phyloP scores from a whole-genome alignment of 768 basidiomycete genomes.

The Pleurotus cornucopiae region DNA sequence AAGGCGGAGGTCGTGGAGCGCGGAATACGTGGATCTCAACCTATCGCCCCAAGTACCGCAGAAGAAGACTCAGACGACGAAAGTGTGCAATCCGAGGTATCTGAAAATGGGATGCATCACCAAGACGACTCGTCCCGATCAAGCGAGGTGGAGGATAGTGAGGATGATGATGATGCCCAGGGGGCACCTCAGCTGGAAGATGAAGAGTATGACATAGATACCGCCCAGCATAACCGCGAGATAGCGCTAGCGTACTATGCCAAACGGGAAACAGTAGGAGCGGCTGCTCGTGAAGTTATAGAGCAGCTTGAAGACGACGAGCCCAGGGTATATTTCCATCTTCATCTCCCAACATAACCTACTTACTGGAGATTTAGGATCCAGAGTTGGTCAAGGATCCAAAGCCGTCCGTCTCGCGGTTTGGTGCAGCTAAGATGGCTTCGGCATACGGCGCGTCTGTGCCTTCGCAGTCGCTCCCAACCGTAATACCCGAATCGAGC shows the following conservation, averaged over 20 bases:
- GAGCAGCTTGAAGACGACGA: constrained; percentile 23
- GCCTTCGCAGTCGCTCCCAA: constrained; percentile 36
- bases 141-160: constrained; percentile 7
- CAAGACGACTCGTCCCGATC: constrained; percentile 15
- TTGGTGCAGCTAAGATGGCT: constrained; percentile 56
- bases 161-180: constrained; percentile 25
- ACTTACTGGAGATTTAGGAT: constrained; percentile 24
- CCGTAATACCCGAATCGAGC: constrained; percentile 39
- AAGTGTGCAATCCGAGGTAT: constrained; percentile 35
- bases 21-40: constrained; percentile 18
- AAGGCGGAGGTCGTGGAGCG: constrained; percentile 70
- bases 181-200: constrained; percentile 31
- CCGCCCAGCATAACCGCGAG: constrained; percentile 68
- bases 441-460: constrained; percentile 38
- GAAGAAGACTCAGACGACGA: constrained; percentile 68
- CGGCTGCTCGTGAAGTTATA: constrained; percentile 48
- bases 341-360: constrained; percentile 8
- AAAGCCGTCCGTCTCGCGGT: constrained; percentile 57
- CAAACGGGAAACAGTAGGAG: constrained; percentile 54
- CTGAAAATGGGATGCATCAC: constrained; percentile 24
- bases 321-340: constrained; percentile 1
- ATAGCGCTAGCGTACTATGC: constrained; percentile 67
- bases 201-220: constrained; percentile 54
- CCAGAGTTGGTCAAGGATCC: constrained; percentile 35
- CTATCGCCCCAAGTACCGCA: constrained; percentile 14